phyloP scores from a whole-genome alignment of 345 rosid genomes.

The Syzygium oleosum region DNA sequence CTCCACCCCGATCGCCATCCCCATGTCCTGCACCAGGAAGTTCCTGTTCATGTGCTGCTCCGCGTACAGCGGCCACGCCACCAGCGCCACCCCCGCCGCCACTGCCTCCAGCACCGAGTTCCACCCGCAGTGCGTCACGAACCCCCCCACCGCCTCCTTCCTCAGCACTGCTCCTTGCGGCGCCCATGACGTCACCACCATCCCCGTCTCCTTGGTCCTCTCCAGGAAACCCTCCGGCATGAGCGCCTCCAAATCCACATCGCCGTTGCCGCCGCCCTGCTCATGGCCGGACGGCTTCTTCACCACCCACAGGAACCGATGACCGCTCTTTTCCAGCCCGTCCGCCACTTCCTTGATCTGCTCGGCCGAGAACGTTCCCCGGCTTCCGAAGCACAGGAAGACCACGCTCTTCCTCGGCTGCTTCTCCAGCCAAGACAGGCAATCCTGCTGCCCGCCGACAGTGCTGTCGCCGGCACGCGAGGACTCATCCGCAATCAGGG shows the following conservation, averaged over 20 bases:
- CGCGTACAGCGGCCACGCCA: conserved; percentile 8
- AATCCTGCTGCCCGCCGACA: neutral
- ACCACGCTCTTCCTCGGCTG: conserved; percentile 11
- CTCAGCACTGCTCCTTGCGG: conserved; percentile 9
- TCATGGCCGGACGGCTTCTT: neutral
- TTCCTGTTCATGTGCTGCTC: conserved; percentile 11
- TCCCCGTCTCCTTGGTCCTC: conserved; percentile 2
- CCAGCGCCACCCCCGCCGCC: conserved; percentile 6
- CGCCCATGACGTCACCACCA: conserved; percentile 5
- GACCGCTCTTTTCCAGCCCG: conserved; percentile 10
- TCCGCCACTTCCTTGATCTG: conserved; percentile 10
- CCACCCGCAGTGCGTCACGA: conserved; percentile 22
- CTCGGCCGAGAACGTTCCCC: neutral
- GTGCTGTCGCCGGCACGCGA: neutral
- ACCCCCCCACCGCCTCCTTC: conserved; percentile 9
- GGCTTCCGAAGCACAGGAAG: conserved; percentile 15
- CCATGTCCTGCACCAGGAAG: conserved; percentile 4
- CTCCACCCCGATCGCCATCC: conserved; percentile 6
- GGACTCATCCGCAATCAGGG: neutral
- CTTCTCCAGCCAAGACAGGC: conserved; percentile 10
- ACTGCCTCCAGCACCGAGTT: conserved; percentile 14
- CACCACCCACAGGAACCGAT: conserved; percentile 16
- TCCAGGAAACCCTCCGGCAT: conserved; percentile 9
- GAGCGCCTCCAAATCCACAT: neutral
- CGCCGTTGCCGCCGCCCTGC: neutral